Evolutionary conservation across 176 grass and related monocot genomes (phyloP).

Genomic region (Lolium rigidum): DNA sequence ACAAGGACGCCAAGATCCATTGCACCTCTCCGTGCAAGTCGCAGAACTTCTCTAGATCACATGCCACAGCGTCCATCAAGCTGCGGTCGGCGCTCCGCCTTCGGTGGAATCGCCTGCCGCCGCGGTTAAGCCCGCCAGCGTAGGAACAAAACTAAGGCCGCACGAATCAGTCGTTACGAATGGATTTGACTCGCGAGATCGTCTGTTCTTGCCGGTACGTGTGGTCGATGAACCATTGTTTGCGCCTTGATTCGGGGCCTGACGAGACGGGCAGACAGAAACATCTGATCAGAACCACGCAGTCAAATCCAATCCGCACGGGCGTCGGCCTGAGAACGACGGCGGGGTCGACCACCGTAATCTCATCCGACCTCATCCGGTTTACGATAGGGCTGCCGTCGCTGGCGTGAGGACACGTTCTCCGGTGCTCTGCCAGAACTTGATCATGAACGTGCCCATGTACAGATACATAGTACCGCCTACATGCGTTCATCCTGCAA

Average conservation of each 20-base stretch:
- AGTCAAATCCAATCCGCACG: conserved; percentile 27
- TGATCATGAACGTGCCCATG: background rate
- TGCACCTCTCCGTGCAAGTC: background rate
- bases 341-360: background rate
- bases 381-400: background rate
- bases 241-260: background rate
- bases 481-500: background rate
- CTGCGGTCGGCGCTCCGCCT: background rate
- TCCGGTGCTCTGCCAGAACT: background rate
- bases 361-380: background rate
- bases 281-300: conserved; percentile 31
- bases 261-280: conserved; percentile 30
- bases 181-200: background rate
- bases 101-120: conserved; percentile 19
- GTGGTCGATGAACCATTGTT: background rate
- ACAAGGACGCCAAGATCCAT: background rate
- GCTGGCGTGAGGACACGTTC: background rate
- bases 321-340: conserved; percentile 28
- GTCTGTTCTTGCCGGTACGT: conserved; percentile 9
- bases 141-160: background rate
- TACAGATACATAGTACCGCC: background rate
- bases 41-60: background rate
- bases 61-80: conserved; percentile 8
- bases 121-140: conserved; percentile 14
- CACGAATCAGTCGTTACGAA: conserved; percentile 32